phyloP scores from a whole-genome alignment of 495 filamentous ascomycete species.

The Chaetomidium leptoderma region DNA sequence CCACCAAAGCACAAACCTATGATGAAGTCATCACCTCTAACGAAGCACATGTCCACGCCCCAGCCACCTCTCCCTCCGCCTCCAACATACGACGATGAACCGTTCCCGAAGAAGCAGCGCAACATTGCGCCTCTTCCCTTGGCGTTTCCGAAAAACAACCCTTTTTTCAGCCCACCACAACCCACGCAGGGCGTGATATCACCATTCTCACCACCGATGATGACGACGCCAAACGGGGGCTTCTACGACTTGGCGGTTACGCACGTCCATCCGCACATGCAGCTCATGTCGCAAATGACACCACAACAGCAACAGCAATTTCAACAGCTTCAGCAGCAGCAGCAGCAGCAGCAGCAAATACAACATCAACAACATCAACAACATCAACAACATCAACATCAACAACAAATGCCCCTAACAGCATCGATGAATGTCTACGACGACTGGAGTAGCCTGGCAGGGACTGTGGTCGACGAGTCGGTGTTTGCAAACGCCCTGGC shows the following conservation, averaged over 20 bases:
- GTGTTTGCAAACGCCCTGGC: constrained; percentile 14
- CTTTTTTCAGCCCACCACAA: constrained; percentile 5
- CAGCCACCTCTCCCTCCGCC: constrained; percentile 5
- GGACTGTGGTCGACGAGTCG: constrained; percentile 29
- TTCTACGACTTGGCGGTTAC: constrained; percentile 18
- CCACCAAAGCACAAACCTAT: constrained; percentile 20
- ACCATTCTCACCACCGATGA: constrained; percentile 9
- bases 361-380: constrained; percentile 36
- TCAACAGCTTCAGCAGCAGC: constrained; percentile 16
- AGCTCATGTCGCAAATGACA: constrained; percentile 9
- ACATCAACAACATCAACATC: constrained; percentile 27
- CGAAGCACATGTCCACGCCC: constrained; percentile 28
- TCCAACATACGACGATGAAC: constrained; percentile 1
- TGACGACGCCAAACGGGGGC: not conserved
- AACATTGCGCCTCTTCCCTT: constrained; percentile 15
- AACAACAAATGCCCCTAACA: constrained; percentile 8
- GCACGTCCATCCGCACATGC: constrained; percentile 21
- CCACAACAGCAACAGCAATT: constrained; percentile 15
- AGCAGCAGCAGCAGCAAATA: constrained; percentile 14
- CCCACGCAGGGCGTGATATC: constrained; percentile 6
- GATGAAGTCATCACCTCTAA: constrained; percentile 7
- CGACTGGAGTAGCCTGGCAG: constrained; percentile 32
- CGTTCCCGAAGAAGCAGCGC: constrained; percentile 22
- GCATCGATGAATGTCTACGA: constrained; percentile 21
- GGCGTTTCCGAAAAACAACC: constrained; percentile 8